phyloP scores from a whole-genome alignment of 1,284 basidiomycete species.

The Marasmius fiardii region DNA sequence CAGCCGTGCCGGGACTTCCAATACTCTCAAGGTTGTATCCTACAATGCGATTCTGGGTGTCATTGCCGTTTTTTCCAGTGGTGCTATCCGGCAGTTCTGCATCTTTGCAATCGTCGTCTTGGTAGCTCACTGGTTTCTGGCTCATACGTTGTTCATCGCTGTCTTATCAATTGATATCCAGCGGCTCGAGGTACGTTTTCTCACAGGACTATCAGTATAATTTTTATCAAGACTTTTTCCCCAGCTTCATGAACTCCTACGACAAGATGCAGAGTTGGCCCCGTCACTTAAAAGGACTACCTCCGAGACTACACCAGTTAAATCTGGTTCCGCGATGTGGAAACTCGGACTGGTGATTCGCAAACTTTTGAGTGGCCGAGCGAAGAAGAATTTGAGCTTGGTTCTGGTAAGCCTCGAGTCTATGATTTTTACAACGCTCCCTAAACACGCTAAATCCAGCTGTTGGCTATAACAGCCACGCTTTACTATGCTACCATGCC shows the following conservation, averaged over 20 bases:
- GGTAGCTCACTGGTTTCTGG: conserved; percentile 94
- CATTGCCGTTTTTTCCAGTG: conserved; percentile 74
- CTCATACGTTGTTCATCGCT: conserved; percentile 90
- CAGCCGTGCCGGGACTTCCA: conserved; percentile 84
- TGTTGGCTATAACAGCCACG: conserved; percentile 69
- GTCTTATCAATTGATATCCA: conserved; percentile 91
- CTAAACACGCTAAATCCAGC: conserved; percentile 33
- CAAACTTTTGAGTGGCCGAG: conserved; percentile 64
- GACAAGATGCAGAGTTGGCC: conserved; percentile 55
- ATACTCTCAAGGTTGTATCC: conserved; percentile 87
- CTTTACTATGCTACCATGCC: conserved; percentile 70
- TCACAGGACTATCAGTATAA: conserved; percentile 1
- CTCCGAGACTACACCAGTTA: conserved; percentile 23
- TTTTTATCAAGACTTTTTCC: not conserved
- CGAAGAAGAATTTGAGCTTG: conserved; percentile 78
- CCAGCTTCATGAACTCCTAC: conserved; percentile 75
- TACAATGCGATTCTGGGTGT: conserved; percentile 83
- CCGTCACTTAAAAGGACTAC: conserved; percentile 31
- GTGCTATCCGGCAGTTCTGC: conserved; percentile 91
- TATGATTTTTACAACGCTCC: conserved; percentile 7
- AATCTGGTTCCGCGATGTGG: conserved; percentile 41
- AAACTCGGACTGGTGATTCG: conserved; percentile 41
- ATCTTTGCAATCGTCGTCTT: conserved; percentile 92
- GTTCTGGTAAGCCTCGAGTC: conserved; percentile 53
- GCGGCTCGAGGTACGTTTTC: conserved; percentile 66